Conservation (phyloP, 2,329 filamentous ascomycete genomes). For the Scedosporium apiospermum region DNA sequence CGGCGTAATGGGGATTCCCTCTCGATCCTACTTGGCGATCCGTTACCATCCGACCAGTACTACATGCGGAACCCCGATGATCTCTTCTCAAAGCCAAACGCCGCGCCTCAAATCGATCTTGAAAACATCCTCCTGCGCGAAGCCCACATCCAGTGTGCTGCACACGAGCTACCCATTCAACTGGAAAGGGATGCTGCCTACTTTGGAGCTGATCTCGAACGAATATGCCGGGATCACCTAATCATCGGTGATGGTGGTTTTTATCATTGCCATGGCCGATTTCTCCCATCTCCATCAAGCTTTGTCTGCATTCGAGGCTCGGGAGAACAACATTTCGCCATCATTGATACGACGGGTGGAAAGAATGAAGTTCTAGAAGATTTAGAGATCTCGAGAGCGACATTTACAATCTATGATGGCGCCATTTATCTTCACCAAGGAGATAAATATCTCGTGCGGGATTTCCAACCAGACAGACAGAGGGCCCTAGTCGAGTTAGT, state of each 20-base stretch:
- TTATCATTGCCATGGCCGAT: conserved; percentile 83
- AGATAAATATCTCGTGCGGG: conserved; percentile 82
- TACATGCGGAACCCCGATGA: conserved; percentile 97
- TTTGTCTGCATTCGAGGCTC: conserved; percentile 85
- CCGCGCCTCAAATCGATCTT: conserved; percentile 83
- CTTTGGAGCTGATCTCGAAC: conserved; percentile 62
- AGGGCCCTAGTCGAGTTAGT: conserved; percentile 84
- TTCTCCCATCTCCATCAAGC: conserved; percentile 73
- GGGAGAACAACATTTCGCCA: conserved; percentile 82
- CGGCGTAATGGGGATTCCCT: conserved; percentile 88
- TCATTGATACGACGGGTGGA: conserved; percentile 77
- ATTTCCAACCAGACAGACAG: conserved; percentile 70
- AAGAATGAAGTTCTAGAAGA: conserved; percentile 85
- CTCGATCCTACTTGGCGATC: conserved; percentile 80
- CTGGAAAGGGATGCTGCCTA: conserved; percentile 65
- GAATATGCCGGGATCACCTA: conserved; percentile 66
- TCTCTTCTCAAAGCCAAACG: conserved; percentile 85
- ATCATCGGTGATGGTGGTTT: conserved; percentile 64
- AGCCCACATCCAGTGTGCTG: conserved; percentile 91
- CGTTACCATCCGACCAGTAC: conserved; percentile 84
- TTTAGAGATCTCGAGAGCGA: conserved; percentile 89
- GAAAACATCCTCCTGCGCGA: conserved; percentile 84
- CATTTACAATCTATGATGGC: conserved; percentile 93
- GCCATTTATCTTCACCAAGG: conserved; percentile 96
- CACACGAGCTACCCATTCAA: conserved; percentile 88